These are phyloP conservation scores for Sclerotiophoma versabilis DNA, from an alignment of 2,329 filamentous ascomycete genomes.

Conservation along the genomic window DNA sequence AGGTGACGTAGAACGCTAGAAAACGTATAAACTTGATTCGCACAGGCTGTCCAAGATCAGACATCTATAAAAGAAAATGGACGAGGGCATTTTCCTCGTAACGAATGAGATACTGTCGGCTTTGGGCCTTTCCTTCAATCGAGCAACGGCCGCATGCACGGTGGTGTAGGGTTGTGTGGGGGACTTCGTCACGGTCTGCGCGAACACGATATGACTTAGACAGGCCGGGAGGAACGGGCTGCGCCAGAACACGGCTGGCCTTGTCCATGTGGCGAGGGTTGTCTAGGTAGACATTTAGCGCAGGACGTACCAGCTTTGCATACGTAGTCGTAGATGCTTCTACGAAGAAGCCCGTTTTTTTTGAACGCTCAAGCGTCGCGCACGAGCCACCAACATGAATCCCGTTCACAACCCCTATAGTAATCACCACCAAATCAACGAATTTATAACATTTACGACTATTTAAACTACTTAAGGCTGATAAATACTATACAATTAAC, in stretches of 20 bases:
- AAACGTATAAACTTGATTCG: conserved; percentile 27
- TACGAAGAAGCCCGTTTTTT: too few relatives aligned
- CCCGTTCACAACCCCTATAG: not conserved
- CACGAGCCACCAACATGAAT: not conserved
- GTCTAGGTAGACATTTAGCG: too few relatives aligned
- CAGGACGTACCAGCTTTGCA: too few relatives aligned
- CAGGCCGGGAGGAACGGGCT: not conserved
- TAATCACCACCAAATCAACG: not conserved
- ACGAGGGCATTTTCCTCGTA: conserved; percentile 30
- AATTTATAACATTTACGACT: not conserved
- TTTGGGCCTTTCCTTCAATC: conserved; percentile 34
- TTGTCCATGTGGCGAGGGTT: too few relatives aligned
- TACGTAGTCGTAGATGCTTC: too few relatives aligned
- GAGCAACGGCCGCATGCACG: conserved; percentile 32
- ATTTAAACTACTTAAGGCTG: not conserved
- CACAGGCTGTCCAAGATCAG: conserved; percentile 21
- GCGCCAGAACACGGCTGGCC: not conserved
- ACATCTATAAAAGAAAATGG: conserved; percentile 13
- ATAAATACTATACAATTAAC: not conserved
- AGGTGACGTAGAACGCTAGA: conserved; percentile 17
- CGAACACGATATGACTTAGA: not conserved
- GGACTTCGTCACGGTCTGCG: not conserved
- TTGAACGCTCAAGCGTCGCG: not conserved
- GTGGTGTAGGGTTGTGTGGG: not conserved
- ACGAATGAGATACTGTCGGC: conserved; percentile 38